A percentile compares a stretch with the other conserved stretches of the same genome.
Conservation (phyloP, 805 yeast species). For the Sungouiozyma ichnusensis region DNA sequence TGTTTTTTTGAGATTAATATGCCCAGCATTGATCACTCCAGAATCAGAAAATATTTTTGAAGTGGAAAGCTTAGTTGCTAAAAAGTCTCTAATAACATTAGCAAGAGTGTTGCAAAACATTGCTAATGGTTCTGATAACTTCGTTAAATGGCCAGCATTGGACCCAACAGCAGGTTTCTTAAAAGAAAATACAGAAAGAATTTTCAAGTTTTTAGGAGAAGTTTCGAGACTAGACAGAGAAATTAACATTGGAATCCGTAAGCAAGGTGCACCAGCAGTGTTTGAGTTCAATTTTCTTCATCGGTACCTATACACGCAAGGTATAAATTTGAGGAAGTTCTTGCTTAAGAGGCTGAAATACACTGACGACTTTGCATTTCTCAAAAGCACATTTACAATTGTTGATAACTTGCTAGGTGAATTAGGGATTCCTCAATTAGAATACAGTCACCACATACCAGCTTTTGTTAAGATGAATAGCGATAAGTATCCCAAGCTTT, state of each 20-base stretch:
- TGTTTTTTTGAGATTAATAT: slow-evolving; percentile 65
- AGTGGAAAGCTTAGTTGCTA: slow-evolving; percentile 32
- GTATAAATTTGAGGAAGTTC: slow-evolving; percentile 30
- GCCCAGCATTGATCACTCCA: slow-evolving; percentile 88
- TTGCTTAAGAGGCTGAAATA: slow-evolving; percentile 11
- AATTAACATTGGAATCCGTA: slow-evolving; percentile 12
- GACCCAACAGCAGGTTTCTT: slow-evolving; percentile 34
- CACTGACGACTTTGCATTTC: slow-evolving; percentile 12
- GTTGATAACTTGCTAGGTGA: slow-evolving; percentile 39
- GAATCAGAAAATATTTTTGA: slow-evolving; percentile 38
- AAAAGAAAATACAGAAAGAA: slow-evolving; percentile 29
- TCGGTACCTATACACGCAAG: slow-evolving; percentile 39
- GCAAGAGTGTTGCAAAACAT: slow-evolving; percentile 80
- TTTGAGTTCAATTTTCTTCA: slow-evolving; percentile 35
- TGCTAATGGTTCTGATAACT: slow-evolving; percentile 67
- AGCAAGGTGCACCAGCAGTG: slow-evolving; percentile 12
- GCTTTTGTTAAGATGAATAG: slow-evolving; percentile 39
- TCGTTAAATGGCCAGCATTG: slow-evolving; percentile 56
- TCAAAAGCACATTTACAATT: slow-evolving; percentile 26
- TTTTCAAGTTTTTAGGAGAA: slow-evolving; percentile 33
- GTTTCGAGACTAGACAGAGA: slow-evolving; percentile 21
- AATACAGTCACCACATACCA: slow-evolving; percentile 47
- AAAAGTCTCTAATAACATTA: slow-evolving; percentile 63
- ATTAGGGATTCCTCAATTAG: slow-evolving; percentile 51
- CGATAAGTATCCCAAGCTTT: slow-evolving; percentile 41